Percentiles rank a stretch among this genome's conserved stretches.
phyloP scores from a whole-genome alignment of 2,329 filamentous ascomycete genomes.

The Neopestalotiopsis sp. region DNA sequence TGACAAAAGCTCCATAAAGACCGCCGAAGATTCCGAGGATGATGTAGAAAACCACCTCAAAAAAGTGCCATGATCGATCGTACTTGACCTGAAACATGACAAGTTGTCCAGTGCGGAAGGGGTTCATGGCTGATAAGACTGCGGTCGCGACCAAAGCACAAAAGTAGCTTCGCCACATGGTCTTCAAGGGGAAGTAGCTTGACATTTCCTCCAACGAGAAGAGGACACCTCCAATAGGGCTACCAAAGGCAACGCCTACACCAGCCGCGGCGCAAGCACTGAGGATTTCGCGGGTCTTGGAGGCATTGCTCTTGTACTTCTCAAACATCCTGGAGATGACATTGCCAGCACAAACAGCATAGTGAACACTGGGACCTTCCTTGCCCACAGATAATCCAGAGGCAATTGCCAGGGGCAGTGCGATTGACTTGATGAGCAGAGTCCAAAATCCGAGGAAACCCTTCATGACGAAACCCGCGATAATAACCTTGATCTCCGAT shows the following conservation, averaged over 20 bases:
- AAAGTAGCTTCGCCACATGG: constrained; percentile 97
- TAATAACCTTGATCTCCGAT: constrained; percentile 99
- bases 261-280: constrained; percentile 94
- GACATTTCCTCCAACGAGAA: constrained; percentile 99
- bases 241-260: constrained; percentile 95
- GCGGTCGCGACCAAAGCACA: constrained; percentile 95
- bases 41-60: constrained; percentile 92
- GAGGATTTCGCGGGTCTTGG: constrained; percentile 93
- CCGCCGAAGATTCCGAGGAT: constrained; percentile 92
- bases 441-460: constrained; percentile 94
- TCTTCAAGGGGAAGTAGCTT: constrained; percentile 94
- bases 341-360: constrained; percentile 96
- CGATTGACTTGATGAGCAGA: constrained; percentile 90
- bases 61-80: constrained; percentile 97
- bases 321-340: constrained; percentile 92
- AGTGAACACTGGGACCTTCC: constrained; percentile 98
- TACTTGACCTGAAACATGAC: constrained; percentile 99
- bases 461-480: constrained; percentile 99
- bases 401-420: constrained; percentile 88
- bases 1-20: constrained; percentile 93
- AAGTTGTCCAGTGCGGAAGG: constrained; percentile 93
- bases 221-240: constrained; percentile 93
- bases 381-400: constrained; percentile 95
- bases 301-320: constrained; percentile 90
- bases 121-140: constrained; percentile 93